Evolutionary conservation across 1,284 basidiomycete species (phyloP), one percentile per base, ranked within the genome.

Genomic region (Erythrobasidium hasegawianum): DNA sequence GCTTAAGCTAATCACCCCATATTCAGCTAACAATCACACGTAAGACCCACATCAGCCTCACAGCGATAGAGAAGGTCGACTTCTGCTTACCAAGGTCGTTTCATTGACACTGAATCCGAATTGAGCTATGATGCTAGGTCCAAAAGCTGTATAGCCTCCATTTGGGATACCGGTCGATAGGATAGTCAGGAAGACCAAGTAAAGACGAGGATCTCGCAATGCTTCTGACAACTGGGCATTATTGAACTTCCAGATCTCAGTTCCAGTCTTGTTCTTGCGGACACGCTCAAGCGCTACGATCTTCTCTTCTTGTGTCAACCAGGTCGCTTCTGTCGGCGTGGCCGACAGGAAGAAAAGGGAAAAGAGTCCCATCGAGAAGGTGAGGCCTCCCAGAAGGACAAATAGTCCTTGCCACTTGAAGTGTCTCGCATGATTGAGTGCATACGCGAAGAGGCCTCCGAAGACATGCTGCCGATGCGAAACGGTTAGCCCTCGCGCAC

Each of bases 251-350:
- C 83, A 83, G 75, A 85, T 86, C 71, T 82, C 81, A 0, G 81
- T 85, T 0, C 86, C 87, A 41, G 82, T 83, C 72, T 85, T 82
- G 69, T 87, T 85, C 69, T 85, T 81, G 33, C 84, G 82, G n/a
- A 87, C 83, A 43, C 86, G 81, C 73, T 87, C 86, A 27, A 87
- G 76, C 2, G 81, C 84, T 29, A 85, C 83, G 55, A 86, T 81
- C 14, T 84, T 80, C 71, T 87, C 85, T 71, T 85, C 82, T 57
- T 78, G 79, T 0, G 81, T 83, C 14, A 87, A 77, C 71, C 85
- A 81, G 5, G 72, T 76, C 0, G 86, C 85, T 70, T 40, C 43
- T 1, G 47, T 61, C 9, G 68, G 68, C 29, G 53, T 59, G 39
- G 66, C 58, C 22, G 68, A 56, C 10, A 70, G 55, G 56, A 61